Conservation (phyloP, 176 grass and related monocot species). For the Oryza australiensis region DNA sequence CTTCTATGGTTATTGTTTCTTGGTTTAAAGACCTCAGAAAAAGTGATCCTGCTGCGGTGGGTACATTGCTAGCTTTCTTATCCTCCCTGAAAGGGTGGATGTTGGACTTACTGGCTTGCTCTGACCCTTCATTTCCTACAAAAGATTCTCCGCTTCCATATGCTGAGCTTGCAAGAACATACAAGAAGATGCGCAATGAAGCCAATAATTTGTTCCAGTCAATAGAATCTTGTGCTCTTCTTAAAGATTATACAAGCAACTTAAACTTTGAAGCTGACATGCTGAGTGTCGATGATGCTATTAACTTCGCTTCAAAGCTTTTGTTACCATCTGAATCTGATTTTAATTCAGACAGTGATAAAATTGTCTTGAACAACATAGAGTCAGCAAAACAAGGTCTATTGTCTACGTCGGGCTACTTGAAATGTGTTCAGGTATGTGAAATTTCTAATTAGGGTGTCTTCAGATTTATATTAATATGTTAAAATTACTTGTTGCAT, state of each 20-base stretch:
- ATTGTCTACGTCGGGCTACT: constrained; percentile 84
- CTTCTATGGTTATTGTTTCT: constrained; percentile 91
- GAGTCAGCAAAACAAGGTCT: constrained; percentile 87
- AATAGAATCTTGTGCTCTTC: constrained; percentile 60
- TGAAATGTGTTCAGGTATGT: constrained; percentile 96
- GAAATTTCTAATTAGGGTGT: constrained; percentile 3
- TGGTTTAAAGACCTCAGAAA: constrained; percentile 87
- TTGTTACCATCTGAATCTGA: constrained; percentile 51
- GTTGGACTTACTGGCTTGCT: constrained; percentile 77
- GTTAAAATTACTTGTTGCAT: constrained; percentile 8
- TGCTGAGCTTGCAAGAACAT: constrained; percentile 91
- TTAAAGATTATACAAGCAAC: constrained; percentile 55
- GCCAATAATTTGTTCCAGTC: constrained; percentile 57
- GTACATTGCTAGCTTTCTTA: constrained; percentile 58
- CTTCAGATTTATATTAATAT: constrained; percentile 23
- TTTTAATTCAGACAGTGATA: constrained; percentile 48
- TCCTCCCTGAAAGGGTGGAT: constrained; percentile 75
- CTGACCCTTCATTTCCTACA: constrained; percentile 91
- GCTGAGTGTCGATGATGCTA: constrained; percentile 75
- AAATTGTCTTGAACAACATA: constrained; percentile 59
- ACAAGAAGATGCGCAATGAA: constrained; percentile 85
- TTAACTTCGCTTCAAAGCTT: constrained; percentile 77
- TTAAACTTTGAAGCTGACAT: constrained; percentile 57
- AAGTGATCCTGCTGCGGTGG: constrained; percentile 49
- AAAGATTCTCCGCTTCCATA: constrained; percentile 83